Conservation (phyloP, 2,329 filamentous ascomycete genomes). For the Malbranchea zuffiana region DNA sequence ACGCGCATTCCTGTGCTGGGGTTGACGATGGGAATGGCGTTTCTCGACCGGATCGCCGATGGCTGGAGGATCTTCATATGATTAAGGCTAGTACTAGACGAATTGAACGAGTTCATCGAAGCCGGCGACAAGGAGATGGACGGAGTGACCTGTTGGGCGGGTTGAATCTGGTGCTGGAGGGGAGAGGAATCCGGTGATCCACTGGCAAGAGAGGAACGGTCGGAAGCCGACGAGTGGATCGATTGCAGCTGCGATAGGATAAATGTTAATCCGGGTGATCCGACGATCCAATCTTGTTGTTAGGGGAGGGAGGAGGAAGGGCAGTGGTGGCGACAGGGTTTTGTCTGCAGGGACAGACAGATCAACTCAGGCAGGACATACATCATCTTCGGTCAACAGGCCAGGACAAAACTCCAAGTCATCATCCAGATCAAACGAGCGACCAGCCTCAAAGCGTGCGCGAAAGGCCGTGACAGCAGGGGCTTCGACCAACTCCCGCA, state of each 20-base stretch:
- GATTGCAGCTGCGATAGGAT: slow-evolving; percentile 59
- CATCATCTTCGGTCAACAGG: slow-evolving; percentile 85
- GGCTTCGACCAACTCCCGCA: slow-evolving; percentile 77
- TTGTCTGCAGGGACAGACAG: neutral
- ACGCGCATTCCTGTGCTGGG: slow-evolving; percentile 80
- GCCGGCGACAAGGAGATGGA: slow-evolving; percentile 58
- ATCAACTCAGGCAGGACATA: slow-evolving; percentile 36
- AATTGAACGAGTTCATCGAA: slow-evolving; percentile 49
- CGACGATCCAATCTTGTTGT: slow-evolving; percentile 14
- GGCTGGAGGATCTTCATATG: slow-evolving; percentile 85
- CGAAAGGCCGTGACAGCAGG: slow-evolving; percentile 67
- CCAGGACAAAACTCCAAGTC: slow-evolving; percentile 92
- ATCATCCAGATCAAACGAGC: slow-evolving; percentile 91
- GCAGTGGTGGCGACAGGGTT: too few species aligned
- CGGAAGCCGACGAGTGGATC: slow-evolving; percentile 78
- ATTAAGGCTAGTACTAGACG: slow-evolving; percentile 53
- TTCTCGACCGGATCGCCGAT: slow-evolving; percentile 75
- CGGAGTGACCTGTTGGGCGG: slow-evolving; percentile 62
- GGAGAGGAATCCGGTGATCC: slow-evolving; percentile 88
- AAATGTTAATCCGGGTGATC: slow-evolving; percentile 28
- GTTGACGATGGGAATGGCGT: slow-evolving; percentile 96
- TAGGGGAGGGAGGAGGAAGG: slow-evolving; percentile 11
- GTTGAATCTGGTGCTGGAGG: slow-evolving; percentile 67
- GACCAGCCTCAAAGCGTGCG: slow-evolving; percentile 76
- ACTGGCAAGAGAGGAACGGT: slow-evolving; percentile 88